phyloP scores from a whole-genome alignment of 805 yeast species.

The Nakazawaea ambrosiae region DNA sequence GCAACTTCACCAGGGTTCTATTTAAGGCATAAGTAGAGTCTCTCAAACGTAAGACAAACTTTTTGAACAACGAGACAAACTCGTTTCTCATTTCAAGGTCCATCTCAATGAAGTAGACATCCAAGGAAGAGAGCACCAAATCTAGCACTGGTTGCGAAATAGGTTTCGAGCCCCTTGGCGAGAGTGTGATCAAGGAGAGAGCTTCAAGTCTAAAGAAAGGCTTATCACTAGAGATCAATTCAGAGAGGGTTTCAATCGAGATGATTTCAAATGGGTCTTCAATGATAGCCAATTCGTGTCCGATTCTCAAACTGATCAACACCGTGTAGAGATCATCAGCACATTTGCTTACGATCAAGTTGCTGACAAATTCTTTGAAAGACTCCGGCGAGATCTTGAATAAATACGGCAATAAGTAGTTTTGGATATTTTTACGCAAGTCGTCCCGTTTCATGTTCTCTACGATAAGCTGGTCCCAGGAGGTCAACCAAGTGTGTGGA shows the following conservation, averaged over 20 bases:
- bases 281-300: conserved; percentile 49
- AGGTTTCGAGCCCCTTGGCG: conserved; percentile 55
- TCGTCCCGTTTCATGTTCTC: conserved; percentile 24
- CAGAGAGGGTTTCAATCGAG: conserved; percentile 27
- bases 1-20: conserved; percentile 41
- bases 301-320: conserved; percentile 53
- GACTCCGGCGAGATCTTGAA: conserved; percentile 45
- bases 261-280: conserved; percentile 43
- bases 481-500: conserved; percentile 34
- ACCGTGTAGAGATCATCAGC: conserved; percentile 30
- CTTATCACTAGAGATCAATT: conserved; percentile 40
- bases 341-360: conserved; percentile 20
- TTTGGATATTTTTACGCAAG: conserved; percentile 40
- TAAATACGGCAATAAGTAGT: conserved; percentile 56
- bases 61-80: conserved; percentile 53
- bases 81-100: conserved; percentile 65
- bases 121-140: conserved; percentile 35
- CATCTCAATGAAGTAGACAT: conserved; percentile 52
- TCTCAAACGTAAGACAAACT: conserved; percentile 56
- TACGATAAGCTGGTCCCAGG: conserved; percentile 42
- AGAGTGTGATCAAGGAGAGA: conserved; percentile 52
- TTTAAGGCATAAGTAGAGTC: conserved; percentile 58
- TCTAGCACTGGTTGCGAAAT: conserved; percentile 39
- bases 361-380: conserved; percentile 30
- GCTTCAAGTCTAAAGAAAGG: conserved; percentile 41